Percentiles rank a stretch among this genome's conserved stretches.
phyloP scores from a whole-genome alignment of 345 rosid species.

The Eucalyptus grandis region DNA sequence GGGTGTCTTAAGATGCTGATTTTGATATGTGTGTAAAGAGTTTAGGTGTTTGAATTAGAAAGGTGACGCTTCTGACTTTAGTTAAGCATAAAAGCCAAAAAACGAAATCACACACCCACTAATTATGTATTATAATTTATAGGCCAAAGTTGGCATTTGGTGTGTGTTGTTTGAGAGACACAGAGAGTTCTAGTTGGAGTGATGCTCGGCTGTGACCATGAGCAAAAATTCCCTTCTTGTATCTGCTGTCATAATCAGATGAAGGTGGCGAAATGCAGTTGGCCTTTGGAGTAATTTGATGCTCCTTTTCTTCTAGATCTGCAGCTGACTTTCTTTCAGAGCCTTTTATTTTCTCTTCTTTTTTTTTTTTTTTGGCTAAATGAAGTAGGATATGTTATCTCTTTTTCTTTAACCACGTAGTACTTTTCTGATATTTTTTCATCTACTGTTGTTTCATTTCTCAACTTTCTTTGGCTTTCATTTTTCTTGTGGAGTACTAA shows the following conservation, averaged over 20 bases:
- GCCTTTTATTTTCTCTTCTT: neutral
- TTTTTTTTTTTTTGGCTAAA: neutral
- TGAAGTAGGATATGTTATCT: neutral
- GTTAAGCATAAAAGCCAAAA: neutral
- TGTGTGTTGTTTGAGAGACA: neutral
- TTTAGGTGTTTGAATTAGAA: neutral
- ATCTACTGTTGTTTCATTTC: neutral
- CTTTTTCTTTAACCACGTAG: neutral
- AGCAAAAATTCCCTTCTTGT: neutral
- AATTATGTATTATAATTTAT: neutral
- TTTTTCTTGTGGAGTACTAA: neutral
- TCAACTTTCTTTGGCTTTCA: neutral
- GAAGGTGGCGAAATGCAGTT: neutral
- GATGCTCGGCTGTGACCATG: neutral
- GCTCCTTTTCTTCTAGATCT: neutral
- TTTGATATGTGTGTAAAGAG: neutral
- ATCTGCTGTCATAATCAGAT: neutral
- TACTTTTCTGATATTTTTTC: neutral
- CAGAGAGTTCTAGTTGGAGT: neutral
- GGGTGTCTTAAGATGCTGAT: neutral
- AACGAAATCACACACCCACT: neutral
- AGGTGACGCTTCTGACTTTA: neutral
- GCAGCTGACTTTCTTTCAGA: neutral
- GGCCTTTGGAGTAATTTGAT: neutral
- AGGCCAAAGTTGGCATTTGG: neutral